Conservation (phyloP, 768 basidiomycete genomes). For the Phylloporus arenicola region DNA sequence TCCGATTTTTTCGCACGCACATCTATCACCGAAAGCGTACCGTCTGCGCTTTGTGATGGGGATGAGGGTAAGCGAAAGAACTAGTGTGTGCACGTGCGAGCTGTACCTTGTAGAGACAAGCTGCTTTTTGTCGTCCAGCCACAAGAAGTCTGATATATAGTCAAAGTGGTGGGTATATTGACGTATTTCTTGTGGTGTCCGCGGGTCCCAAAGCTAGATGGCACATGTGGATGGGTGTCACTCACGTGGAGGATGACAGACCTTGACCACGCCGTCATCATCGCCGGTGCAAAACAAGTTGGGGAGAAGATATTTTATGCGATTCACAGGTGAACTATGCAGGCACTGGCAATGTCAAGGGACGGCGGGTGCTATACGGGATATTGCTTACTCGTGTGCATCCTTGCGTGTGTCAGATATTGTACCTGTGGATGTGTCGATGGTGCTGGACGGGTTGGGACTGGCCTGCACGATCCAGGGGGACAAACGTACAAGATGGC, state of each 20-base stretch:
- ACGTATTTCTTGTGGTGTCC: constrained; percentile 57
- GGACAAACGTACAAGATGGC: constrained; percentile 59
- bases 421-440: constrained; percentile 59
- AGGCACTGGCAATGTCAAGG: constrained; percentile 32
- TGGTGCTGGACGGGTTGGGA: constrained; percentile 40
- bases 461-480: background rate
- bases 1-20: constrained; percentile 75
- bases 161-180: constrained; percentile 86
- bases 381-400: constrained; percentile 61
- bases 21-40: constrained; percentile 88
- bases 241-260: constrained; percentile 26
- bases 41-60: constrained; percentile 66
- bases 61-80: background rate
- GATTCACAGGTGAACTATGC: constrained; percentile 77
- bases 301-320: constrained; percentile 65
- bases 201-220: constrained; percentile 82
- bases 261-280: constrained; percentile 93
- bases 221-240: background rate
- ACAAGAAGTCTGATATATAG: constrained; percentile 90
- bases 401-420: constrained; percentile 43
- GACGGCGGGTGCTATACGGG: constrained; percentile 3
- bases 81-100: background rate
- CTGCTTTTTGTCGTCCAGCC: constrained; percentile 78
- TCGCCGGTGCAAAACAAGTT: constrained; percentile 82
- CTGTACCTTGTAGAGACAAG: constrained; percentile 80